These are phyloP conservation scores for Eucalyptus camaldulensis DNA, from an alignment of 345 rosid species.

Conservation along the genomic window DNA sequence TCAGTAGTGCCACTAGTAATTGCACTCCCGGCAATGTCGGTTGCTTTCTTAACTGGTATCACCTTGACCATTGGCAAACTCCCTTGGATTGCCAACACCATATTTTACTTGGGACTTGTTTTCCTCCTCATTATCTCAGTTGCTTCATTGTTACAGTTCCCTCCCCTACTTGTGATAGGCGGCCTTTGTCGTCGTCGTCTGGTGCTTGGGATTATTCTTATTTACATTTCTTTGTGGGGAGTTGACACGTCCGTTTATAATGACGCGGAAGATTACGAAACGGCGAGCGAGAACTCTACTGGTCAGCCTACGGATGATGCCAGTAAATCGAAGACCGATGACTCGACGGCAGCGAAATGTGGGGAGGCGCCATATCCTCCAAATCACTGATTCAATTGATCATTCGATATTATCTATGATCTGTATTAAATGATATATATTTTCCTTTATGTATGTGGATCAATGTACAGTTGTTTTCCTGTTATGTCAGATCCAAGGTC, in stretches of 20 bases:
- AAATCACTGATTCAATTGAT: background rate
- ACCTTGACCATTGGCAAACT: background rate
- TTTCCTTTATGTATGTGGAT: background rate
- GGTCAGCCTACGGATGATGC: background rate
- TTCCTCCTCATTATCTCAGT: background rate
- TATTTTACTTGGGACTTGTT: background rate
- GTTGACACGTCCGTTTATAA: background rate
- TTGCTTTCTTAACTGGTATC: background rate
- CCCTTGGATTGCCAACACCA: background rate
- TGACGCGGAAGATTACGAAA: rapidly evolving
- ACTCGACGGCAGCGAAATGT: background rate
- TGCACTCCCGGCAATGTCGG: background rate
- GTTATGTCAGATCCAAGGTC: background rate
- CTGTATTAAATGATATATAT: rapidly evolving
- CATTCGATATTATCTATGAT: background rate
- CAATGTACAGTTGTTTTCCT: background rate
- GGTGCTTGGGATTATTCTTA: background rate
- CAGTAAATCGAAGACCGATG: background rate
- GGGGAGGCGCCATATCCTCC: background rate
- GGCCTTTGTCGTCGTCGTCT: no score
- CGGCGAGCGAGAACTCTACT: background rate
- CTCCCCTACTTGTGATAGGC: rapidly evolving
- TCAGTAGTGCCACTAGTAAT: background rate
- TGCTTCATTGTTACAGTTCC: background rate
- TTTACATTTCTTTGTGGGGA: background rate